Conservation (phyloP, 2,329 filamentous ascomycete genomes). For the Mollisiaceae sp. region DNA sequence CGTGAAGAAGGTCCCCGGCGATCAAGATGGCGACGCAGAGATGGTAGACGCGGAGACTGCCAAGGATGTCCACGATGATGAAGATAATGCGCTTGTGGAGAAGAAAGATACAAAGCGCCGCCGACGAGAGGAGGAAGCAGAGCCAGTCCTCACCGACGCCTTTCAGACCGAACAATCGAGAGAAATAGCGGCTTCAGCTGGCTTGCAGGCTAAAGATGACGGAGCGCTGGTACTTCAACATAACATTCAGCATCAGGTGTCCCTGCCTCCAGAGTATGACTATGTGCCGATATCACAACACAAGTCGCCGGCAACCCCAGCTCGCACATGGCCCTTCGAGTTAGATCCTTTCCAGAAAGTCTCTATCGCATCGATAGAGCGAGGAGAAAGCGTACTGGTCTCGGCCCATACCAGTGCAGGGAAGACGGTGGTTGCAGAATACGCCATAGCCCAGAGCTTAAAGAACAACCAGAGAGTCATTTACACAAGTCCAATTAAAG, state of each 20-base stretch:
- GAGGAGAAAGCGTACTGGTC: constrained; percentile 94
- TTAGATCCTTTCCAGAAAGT: constrained; percentile 98
- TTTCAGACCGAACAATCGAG: constrained; percentile 95
- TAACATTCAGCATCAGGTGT: constrained; percentile 98
- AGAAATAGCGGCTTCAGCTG: constrained; percentile 72
- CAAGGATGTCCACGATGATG: constrained; percentile 38
- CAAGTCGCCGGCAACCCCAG: constrained; percentile 85
- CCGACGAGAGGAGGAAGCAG: constrained; percentile 67
- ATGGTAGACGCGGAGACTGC: constrained; percentile 45
- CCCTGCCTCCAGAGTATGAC: constrained; percentile 90
- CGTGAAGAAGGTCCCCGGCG: constrained; percentile 63
- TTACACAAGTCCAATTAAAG: constrained; percentile 99
- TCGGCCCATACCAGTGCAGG: constrained; percentile 97
- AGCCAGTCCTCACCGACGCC: constrained; percentile 85
- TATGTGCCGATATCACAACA: constrained; percentile 96
- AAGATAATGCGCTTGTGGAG: constrained; percentile 50
- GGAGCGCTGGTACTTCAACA: constrained; percentile 83
- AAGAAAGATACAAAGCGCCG: constrained; percentile 65
- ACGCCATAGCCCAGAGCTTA: constrained; percentile 95
- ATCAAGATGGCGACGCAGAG: constrained; percentile 72
- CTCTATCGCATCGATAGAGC: constrained; percentile 91
- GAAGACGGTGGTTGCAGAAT: constrained; percentile 98
- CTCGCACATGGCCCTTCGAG: constrained; percentile 83
- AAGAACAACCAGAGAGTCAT: constrained; percentile 98
- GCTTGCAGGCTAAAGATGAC: constrained; percentile 41